Evolutionary conservation across 2,329 filamentous ascomycete genomes (phyloP).

Genomic region (Colletotrichum noveboracense): DNA sequence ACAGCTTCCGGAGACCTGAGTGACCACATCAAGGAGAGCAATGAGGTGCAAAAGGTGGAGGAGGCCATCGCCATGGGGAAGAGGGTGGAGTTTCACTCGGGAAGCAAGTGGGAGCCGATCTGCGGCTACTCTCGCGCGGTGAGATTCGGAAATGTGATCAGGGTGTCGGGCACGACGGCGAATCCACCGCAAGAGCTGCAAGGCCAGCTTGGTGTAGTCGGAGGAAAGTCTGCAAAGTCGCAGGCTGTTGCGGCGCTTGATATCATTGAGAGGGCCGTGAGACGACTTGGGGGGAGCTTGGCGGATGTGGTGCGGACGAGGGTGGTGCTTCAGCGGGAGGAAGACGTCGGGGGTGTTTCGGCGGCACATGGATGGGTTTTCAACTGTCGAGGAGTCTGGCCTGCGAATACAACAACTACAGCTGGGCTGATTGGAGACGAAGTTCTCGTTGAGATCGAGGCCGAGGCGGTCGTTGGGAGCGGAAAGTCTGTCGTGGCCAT

Average conservation of each 20-base stretch:
- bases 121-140: constrained; percentile 4
- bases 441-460: constrained; percentile 2
- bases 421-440: not conserved
- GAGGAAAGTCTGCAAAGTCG: not conserved
- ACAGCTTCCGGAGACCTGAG: constrained; percentile 4
- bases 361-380: constrained; percentile 7
- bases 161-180: constrained; percentile 9
- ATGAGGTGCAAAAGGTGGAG: not conserved
- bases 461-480: not conserved
- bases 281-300: not conserved
- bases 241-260: constrained; percentile 7
- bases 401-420: not conserved
- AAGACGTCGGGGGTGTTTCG: not conserved
- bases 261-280: not conserved
- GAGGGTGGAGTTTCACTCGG: not conserved
- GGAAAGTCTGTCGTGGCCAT: not conserved
- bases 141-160: not conserved
- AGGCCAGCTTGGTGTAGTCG: not conserved
- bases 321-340: constrained; percentile 4
- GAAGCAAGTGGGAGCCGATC: constrained; percentile 8
- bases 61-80: not conserved
- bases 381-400: not conserved
- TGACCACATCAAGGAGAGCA: not conserved
- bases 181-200: not conserved
- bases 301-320: constrained; percentile 12